Percentiles rank a stretch among this genome's conserved stretches.
These are phyloP conservation scores for Tuctoria greenei DNA, from an alignment of 176 grass and related monocot species.

Conservation along the genomic window DNA sequence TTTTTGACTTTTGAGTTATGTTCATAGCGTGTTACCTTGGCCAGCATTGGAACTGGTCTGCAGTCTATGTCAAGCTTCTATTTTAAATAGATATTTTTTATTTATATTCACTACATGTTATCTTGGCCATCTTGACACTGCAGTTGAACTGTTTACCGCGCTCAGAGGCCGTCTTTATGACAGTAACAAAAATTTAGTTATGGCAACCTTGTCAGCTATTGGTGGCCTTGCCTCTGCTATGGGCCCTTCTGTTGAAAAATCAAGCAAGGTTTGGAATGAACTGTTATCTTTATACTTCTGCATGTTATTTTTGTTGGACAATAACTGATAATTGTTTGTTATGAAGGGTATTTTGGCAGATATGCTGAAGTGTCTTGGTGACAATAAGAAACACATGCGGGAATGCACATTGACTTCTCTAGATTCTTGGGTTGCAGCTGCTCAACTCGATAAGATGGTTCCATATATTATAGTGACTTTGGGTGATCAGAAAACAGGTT, in stretches of 20 bases:
- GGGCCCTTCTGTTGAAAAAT: constrained; percentile 89
- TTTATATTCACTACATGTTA: not conserved
- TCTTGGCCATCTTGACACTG: constrained; percentile 39
- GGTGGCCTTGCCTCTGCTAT: constrained; percentile 89
- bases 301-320: not conserved
- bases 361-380: constrained; percentile 89
- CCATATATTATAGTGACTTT: constrained; percentile 74
- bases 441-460: constrained; percentile 99
- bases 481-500: constrained; percentile 83
- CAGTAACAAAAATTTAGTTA: constrained; percentile 98
- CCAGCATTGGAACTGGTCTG: too few relatives aligned
- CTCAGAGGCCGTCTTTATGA: constrained; percentile 85
- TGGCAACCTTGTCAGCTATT: constrained; percentile 76
- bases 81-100: too few relatives aligned
- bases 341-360: constrained; percentile 88
- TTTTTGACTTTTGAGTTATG: constrained; percentile 2
- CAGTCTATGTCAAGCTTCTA: too few relatives aligned
- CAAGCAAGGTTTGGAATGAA: constrained; percentile 76
- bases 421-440: constrained; percentile 85
- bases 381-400: constrained; percentile 99
- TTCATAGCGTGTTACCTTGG: not conserved
- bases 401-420: constrained; percentile 80
- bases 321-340: constrained; percentile 31
- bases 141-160: constrained; percentile 81
- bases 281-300: not conserved